phyloP scores from a whole-genome alignment of 345 rosid species.

The Eucalyptus pumila region DNA sequence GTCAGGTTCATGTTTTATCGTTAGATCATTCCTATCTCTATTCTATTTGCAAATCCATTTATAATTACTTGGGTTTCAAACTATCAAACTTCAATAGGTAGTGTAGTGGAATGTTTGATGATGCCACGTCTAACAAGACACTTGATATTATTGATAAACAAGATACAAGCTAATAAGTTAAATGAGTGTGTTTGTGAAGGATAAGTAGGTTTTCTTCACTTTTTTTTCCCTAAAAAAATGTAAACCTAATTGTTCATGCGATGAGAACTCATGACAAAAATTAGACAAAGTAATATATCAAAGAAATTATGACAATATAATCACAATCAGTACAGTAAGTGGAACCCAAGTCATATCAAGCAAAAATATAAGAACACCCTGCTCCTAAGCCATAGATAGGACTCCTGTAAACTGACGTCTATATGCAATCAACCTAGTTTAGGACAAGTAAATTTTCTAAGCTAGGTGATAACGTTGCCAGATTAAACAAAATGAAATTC shows the following conservation, averaged over 20 bases:
- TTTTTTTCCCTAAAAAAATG: no score
- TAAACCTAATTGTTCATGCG: no score
- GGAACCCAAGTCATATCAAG: background rate
- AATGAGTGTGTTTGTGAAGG: background rate
- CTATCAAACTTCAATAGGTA: no score
- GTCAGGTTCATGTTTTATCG: background rate
- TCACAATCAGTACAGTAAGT: background rate
- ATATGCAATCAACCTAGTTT: background rate
- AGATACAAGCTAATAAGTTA: no score
- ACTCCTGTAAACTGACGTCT: background rate
- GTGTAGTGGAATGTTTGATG: background rate
- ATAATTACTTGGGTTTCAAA: background rate
- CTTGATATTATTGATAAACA: no score
- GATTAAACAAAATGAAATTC: background rate
- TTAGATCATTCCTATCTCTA: background rate
- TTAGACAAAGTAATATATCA: background rate
- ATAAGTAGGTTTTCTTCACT: background rate
- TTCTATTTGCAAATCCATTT: background rate
- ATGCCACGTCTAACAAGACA: background rate
- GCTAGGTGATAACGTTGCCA: background rate
- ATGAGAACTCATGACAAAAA: background rate
- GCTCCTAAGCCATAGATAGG: background rate
- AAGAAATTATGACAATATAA: no score
- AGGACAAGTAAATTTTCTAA: background rate
- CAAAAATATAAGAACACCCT: background rate